Base-by-base conservation (phyloP, 2,329 filamentous ascomycete species). In the Aureobasidium sp. region DNA sequence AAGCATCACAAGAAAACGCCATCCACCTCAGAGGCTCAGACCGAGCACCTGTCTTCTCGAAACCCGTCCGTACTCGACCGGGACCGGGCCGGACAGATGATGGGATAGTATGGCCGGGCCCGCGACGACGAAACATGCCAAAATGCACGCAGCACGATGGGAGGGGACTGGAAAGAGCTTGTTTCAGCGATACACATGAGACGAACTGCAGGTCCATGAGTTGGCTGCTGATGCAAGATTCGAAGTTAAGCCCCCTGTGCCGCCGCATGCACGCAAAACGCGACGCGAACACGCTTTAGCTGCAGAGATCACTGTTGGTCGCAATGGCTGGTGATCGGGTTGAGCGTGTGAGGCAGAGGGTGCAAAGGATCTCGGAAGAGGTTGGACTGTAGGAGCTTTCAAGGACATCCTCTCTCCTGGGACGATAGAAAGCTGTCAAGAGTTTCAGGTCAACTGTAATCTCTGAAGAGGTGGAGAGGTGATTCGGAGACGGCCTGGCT, bases 101-200 rank as follows among this genome's bases (percentile, higher is more conserved):
- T 21, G 5, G 13, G 13, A 14, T 37, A 6, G 11, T 11, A 11
- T 37, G 34, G 21, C 34, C 49, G 49, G 47, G 36, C 48, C 7
- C 27, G n/a, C 25, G 21, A 42, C 50, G 50, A 42, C 50, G 50
- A 54, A 54, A 54, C 50, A 36, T 50, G 30, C 16, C 30, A 25
- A 25, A 32, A 5, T 2, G 21, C 21, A 30, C 42, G 30, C 29
- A 21, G 16, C 4, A 25, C 30, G 14, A 36, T 21, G 21, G 13
- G 14, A 30, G 37, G 42, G 8, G 27, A 6, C 11, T 21, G 5
- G 11, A 13, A 13, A 11, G 44, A 30, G 5, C 50, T 30, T 16
- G 50, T 54, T 54, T 54, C 50, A 54, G 50, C 36, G 30, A 29
- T 42, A 3, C 50, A 42, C 50, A 54, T 42, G 50, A 54, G 50